These are phyloP conservation scores for Capsella rubella DNA, from an alignment of 441 rosid genomes.

Conservation along the genomic window DNA sequence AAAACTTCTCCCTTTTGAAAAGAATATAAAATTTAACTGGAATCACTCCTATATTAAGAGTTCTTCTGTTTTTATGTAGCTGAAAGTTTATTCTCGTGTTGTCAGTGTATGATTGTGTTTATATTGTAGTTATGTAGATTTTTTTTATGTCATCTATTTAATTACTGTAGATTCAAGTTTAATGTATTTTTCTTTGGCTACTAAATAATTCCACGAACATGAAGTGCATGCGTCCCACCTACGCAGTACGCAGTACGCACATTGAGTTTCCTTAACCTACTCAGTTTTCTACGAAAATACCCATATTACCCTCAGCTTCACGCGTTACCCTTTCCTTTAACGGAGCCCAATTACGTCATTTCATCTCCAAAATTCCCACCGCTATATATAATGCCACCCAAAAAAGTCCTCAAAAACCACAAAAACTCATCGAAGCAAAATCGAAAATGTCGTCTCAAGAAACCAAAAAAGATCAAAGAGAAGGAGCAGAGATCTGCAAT, in stretches of 20 bases:
- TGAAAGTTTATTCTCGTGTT: too few species aligned
- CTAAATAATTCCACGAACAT: conserved; percentile 37
- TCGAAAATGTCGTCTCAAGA: conserved; percentile 44
- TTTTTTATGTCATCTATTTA: too few species aligned
- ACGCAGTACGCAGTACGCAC: conserved; percentile 29
- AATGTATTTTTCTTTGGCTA: too few species aligned
- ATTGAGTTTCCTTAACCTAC: conserved; percentile 24
- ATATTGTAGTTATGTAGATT: too few species aligned
- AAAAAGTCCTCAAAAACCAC: not conserved
- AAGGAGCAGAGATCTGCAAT: conserved; percentile 55
- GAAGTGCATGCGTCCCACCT: conserved; percentile 43
- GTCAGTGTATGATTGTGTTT: too few species aligned
- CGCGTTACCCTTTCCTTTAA: not conserved
- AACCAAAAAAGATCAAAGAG: conserved; percentile 44
- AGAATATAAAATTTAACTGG: too few species aligned
- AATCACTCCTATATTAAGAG: too few species aligned
- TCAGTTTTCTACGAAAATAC: not conserved
- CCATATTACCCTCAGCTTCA: conserved; percentile 10
- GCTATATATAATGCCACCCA: not conserved
- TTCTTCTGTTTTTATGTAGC: too few species aligned
- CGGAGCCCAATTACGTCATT: conserved; percentile 17
- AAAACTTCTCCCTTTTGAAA: too few species aligned
- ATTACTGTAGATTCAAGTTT: too few species aligned
- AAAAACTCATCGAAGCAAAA: conserved; percentile 8
- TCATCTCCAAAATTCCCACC: not conserved